Evolutionary conservation across 176 grass and related monocot genomes (phyloP).

Genomic region (Cenchrus americanus): DNA sequence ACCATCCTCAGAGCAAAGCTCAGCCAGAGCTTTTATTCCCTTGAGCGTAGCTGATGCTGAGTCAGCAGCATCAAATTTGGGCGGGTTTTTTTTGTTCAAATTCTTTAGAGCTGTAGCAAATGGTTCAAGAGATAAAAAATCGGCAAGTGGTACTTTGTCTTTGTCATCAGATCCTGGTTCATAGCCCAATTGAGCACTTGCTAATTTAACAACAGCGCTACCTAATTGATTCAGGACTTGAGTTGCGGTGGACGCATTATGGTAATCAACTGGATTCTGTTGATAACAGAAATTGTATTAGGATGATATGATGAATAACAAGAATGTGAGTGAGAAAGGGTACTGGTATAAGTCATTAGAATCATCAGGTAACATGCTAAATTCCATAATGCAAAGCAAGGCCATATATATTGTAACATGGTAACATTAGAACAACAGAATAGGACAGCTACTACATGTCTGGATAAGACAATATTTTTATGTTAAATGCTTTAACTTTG

Average conservation of each 20-base stretch:
- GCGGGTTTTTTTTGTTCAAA: constrained; percentile 84
- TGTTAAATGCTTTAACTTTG: neutral
- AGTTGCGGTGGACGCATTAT: constrained; percentile 79
- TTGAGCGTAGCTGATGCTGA: constrained; percentile 88
- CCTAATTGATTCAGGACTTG: constrained; percentile 86
- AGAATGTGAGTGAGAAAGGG: constrained; percentile 17
- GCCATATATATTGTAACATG: neutral
- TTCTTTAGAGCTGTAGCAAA: constrained; percentile 78
- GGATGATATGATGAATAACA: constrained; percentile 30
- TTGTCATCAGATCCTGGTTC: constrained; percentile 55
- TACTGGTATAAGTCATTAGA: constrained; percentile 13
- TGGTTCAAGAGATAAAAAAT: constrained; percentile 91
- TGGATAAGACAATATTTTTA: constrained; percentile 13
- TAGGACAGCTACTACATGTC: constrained; percentile 23
- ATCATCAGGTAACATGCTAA: constrained; percentile 11
- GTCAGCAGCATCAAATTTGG: constrained; percentile 89
- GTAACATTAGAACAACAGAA: constrained; percentile 19
- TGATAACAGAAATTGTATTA: constrained; percentile 41
- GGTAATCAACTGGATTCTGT: constrained; percentile 81
- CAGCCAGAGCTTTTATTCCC: constrained; percentile 90
- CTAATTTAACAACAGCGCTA: constrained; percentile 71
- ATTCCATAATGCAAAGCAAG: constrained; percentile 18
- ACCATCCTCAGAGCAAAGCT: constrained; percentile 90
- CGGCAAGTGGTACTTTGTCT: constrained; percentile 55
- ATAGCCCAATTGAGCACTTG: constrained; percentile 48